Conservation (phyloP, 768 basidiomycete species). For the Naganishia kalamii region DNA sequence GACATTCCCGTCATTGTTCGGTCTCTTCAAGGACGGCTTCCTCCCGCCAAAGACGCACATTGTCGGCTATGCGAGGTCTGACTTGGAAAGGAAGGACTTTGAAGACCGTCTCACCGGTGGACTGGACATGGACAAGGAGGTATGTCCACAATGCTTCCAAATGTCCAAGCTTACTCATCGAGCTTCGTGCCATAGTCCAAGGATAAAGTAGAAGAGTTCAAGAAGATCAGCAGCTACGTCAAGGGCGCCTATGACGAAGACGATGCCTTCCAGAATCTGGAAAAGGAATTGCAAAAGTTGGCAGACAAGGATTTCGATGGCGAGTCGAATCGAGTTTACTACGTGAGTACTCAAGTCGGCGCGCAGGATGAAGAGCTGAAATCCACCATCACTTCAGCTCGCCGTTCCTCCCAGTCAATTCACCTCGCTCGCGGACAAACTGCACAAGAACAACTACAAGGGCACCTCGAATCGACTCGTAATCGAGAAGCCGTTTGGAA, state of each 20-base stretch:
- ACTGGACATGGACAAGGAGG: conserved; percentile 17
- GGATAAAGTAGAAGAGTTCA: conserved; percentile 24
- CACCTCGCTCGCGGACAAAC: conserved; percentile 21
- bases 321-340: conserved; percentile 24
- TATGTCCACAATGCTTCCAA: background rate
- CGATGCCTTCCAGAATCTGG: conserved; percentile 25
- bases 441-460: conserved; percentile 24
- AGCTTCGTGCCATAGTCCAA: background rate
- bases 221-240: conserved; percentile 22
- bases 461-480: conserved; percentile 21
- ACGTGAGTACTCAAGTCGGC: conserved; percentile 17
- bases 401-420: conserved; percentile 29
- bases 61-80: conserved; percentile 27
- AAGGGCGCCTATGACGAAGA: conserved; percentile 29
- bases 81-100: conserved; percentile 24
- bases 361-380: background rate
- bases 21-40: conserved; percentile 17
- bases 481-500: conserved; percentile 33
- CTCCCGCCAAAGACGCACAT: conserved; percentile 23
- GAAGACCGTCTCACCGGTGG: conserved; percentile 23
- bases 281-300: conserved; percentile 23
- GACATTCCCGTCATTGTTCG: conserved; percentile 23
- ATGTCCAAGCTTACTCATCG: background rate
- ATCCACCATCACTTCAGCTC: conserved; percentile 16
- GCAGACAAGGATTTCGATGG: conserved; percentile 23